Evolutionary conservation across 2,329 filamentous ascomycete genomes (phyloP).

Genomic region (Chrysoporthe deuterocubensis): DNA sequence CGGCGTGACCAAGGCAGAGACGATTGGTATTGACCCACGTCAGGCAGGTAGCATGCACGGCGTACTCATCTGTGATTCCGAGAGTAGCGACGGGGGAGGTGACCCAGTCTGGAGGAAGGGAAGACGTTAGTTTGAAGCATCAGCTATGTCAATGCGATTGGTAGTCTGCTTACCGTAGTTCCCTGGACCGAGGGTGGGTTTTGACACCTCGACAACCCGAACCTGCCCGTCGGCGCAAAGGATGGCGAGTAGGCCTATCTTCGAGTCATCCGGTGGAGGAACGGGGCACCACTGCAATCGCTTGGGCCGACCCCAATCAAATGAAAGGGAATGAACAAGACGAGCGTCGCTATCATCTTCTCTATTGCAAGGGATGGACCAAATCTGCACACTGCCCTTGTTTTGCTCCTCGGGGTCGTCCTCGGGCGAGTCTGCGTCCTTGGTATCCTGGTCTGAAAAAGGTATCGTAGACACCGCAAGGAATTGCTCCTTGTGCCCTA

Average conservation of each 20-base stretch:
- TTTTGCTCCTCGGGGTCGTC: conserved; percentile 20
- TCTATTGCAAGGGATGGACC: conserved; percentile 27
- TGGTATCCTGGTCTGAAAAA: conserved; percentile 50
- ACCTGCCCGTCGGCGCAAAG: conserved; percentile 57
- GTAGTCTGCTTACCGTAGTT: conserved; percentile 45
- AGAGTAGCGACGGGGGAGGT: conserved; percentile 50
- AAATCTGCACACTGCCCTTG: conserved; percentile 27
- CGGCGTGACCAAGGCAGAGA: conserved; percentile 58
- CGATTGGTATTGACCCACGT: conserved; percentile 61
- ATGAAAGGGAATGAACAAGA: conserved; percentile 38
- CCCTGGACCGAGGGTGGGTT: conserved; percentile 35
- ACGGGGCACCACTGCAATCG: conserved; percentile 60
- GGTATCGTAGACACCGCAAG: conserved; percentile 58
- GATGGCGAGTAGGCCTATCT: conserved; percentile 50
- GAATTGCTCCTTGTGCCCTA: conserved; percentile 46
- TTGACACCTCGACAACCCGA: conserved; percentile 50
- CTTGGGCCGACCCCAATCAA: conserved; percentile 54
- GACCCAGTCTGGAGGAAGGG: conserved; percentile 46
- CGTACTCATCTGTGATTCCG: conserved; percentile 50
- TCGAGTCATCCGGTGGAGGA: conserved; percentile 36
- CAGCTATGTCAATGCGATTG: neutral
- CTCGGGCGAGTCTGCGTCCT: conserved; percentile 17
- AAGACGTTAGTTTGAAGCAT: conserved; percentile 32
- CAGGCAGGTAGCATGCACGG: conserved; percentile 54
- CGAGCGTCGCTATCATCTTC: conserved; percentile 11